These are phyloP conservation scores for Xylariaceae sp. DNA, from an alignment of 2,329 filamentous ascomycete genomes.

Conservation along the genomic window DNA sequence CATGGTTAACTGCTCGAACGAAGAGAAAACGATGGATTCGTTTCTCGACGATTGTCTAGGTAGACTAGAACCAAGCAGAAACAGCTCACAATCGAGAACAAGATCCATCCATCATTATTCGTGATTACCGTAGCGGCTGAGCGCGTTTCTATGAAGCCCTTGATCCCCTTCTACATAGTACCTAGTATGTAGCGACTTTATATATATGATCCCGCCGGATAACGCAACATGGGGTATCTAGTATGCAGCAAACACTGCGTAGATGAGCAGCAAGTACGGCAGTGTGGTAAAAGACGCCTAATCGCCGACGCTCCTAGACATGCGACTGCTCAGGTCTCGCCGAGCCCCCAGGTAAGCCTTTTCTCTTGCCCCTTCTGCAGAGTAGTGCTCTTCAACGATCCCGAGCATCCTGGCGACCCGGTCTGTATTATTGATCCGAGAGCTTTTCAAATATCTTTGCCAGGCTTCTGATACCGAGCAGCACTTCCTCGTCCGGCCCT, in stretches of 20 bases:
- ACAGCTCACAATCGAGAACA: background rate
- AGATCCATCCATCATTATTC: slow-evolving; percentile 3
- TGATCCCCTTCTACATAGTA: slow-evolving; percentile 11
- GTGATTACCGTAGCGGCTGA: slow-evolving; percentile 5
- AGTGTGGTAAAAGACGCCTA: slow-evolving; percentile 18
- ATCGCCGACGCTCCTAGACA: slow-evolving; percentile 12
- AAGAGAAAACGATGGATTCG: no score
- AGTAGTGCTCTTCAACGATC: background rate
- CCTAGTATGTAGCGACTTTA: slow-evolving; percentile 14
- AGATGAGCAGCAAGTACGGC: no score
- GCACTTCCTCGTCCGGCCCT: slow-evolving; percentile 79
- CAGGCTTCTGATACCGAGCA: slow-evolving; percentile 70
- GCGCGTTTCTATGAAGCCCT: slow-evolving; percentile 6
- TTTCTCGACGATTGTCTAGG: no score
- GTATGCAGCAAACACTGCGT: slow-evolving; percentile 25
- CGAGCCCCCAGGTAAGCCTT: slow-evolving; percentile 1
- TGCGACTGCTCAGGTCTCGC: slow-evolving; percentile 4
- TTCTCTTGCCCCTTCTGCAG: background rate
- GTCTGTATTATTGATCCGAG: slow-evolving; percentile 32
- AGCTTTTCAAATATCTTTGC: slow-evolving; percentile 67
- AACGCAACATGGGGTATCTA: slow-evolving; percentile 28
- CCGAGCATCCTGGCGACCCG: background rate
- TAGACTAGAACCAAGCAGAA: no score
- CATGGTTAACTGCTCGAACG: no score
- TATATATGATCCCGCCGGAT: slow-evolving; percentile 15